Evolutionary conservation across 495 filamentous ascomycete genomes (phyloP).

Genomic region (Penicillium dipodomyicola): DNA sequence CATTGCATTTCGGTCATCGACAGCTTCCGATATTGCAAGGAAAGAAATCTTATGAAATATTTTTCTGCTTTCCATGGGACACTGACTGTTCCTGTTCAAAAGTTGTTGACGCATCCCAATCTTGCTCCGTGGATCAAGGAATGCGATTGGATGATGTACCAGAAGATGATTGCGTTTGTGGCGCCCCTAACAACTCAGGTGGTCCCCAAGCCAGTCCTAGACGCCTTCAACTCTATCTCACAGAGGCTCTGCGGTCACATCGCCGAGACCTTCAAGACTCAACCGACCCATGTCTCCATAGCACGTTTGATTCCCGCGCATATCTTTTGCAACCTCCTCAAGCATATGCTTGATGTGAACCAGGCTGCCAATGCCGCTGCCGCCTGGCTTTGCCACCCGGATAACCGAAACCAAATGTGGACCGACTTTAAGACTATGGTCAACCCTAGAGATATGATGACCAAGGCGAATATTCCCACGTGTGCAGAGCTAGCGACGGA

Average conservation of each 20-base stretch:
- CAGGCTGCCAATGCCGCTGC: slow-evolving; percentile 65
- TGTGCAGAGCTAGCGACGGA: slow-evolving; percentile 50
- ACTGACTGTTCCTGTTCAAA: slow-evolving; percentile 95
- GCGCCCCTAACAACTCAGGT: slow-evolving; percentile 83
- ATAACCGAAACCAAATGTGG: slow-evolving; percentile 75
- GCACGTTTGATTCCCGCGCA: slow-evolving; percentile 86
- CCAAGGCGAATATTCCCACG: slow-evolving; percentile 42
- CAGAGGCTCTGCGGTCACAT: slow-evolving; percentile 76
- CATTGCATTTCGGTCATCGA: slow-evolving; percentile 95
- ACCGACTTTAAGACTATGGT: slow-evolving; percentile 82
- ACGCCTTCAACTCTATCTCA: slow-evolving; percentile 80
- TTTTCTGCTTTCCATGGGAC: slow-evolving; percentile 95
- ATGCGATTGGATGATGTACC: slow-evolving; percentile 93
- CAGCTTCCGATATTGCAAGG: slow-evolving; percentile 90
- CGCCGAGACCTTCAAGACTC: slow-evolving; percentile 68
- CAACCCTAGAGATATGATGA: slow-evolving; percentile 56
- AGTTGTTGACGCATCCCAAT: slow-evolving; percentile 76
- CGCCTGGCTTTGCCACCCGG: slow-evolving; percentile 49
- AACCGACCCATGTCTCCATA: slow-evolving; percentile 77
- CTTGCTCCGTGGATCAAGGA: slow-evolving; percentile 91
- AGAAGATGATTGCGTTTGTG: slow-evolving; percentile 90
- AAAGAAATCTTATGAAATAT: slow-evolving; percentile 92
- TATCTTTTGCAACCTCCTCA: slow-evolving; percentile 80
- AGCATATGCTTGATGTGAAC: slow-evolving; percentile 85
- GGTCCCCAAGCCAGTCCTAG: slow-evolving; percentile 76